Base-by-base conservation (phyloP, 1,139 yeast species). In the Debaryomyces singareniensis region DNA sequence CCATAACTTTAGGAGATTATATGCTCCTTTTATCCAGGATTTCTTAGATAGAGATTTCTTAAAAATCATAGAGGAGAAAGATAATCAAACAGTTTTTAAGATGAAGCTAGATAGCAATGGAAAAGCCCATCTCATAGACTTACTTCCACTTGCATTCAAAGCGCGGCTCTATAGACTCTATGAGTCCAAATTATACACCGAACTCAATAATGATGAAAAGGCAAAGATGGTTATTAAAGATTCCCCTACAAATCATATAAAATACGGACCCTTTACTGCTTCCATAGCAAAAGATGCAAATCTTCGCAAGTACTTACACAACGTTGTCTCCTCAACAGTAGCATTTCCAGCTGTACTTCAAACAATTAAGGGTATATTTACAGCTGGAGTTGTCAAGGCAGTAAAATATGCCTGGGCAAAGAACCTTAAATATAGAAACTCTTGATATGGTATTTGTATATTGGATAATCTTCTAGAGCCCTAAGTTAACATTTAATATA, bases 341-440 rank as follows among this genome's bases (percentile, higher is more conserved):
- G 64, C 71, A 18, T 58, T 66, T 43, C 83, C 94, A 9, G 83
- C 95, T 11, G 47, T 81, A 9, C 54, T 76, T 10, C 98, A 93
- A 54, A 76, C 86, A 18, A 44, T 77, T 13, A 87, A 89, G 51
- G 98, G 99, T 0, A 46, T 91, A 3, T 61, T 84, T 24, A 86
- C 95, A 3, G 96, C 97, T 1, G 98, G 99, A 1, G 34, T 85
- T 1, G 49, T 64, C 18, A 82, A 84, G 49, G 78, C 94, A 12
- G 51, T 76, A 28, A 72, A 68, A 41, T 91, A 91, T 55, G 91
- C 95, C 4, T 57, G 73, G 51, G 96, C 89, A 32, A 91, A 91
- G 55, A 69, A 56, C 23, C 32, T 48, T 24, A 60, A 60, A 34
- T 57, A 44, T 29, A 42, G 25, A 13, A 23, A 13, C 11, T 9